Evolutionary conservation across 495 filamentous ascomycete species (phyloP), one percentile per base, ranked within the genome.

Genomic region (Trichoderma erinaceum): DNA sequence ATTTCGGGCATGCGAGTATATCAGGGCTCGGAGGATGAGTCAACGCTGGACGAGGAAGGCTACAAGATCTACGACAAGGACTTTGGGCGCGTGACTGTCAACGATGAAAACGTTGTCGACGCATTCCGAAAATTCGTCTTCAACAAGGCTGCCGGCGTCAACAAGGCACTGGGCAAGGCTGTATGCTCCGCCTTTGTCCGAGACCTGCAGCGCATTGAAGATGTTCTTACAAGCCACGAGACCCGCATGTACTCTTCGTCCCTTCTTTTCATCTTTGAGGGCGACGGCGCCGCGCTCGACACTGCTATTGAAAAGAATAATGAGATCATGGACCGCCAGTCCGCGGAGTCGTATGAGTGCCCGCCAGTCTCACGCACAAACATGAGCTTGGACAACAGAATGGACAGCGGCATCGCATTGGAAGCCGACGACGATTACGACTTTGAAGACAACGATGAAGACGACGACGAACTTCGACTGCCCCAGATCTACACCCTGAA

Each of bases 1-100:
- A 89, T 99, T 68, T 92, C 92, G 0, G 95, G 95, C 3, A 99
- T 99, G 96, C 90, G 89, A 73, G 90, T 94, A 3, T 99, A 88
- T 84, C 89, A 89, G 63, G 92, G 90, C 3, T 76, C 81, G 32
- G 75, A 79, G 41, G 78, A 85, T 61, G 79, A 80, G 61, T 74
- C 73, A 3, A 80, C 84, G 65, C 69, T 73, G 67, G 78, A 83
- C 65, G 69, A 77, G 41, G 78, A 84, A 65, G 78, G 75, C 46
- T 96, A 90, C 73, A 87, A 82, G 73, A 84, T 89, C 23, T 98
- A 92, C 73, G 89, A 93, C 76, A 99, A 96, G 76, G 85, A 89
- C 75, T 97, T 95, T 75, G 95, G 95, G 27, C 86, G 92, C 41
- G 68, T 74, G 46, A 77, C 82, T 1, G 89, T 97, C 75, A 88